Conservation (phyloP, 306 rosid genomes). For the Aeschynomene evenia region DNA sequence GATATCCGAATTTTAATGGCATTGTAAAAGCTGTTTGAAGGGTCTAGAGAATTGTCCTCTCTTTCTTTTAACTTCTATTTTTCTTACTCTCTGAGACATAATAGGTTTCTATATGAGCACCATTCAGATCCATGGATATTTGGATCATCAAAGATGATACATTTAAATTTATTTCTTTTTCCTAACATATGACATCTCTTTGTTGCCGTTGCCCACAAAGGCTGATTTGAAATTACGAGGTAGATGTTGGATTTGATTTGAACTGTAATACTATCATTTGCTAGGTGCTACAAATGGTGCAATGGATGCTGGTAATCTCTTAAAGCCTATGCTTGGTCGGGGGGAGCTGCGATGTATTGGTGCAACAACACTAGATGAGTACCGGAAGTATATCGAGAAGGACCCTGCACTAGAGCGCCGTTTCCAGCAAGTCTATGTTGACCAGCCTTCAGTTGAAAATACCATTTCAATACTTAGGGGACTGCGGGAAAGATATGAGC, state of each 20-base stretch:
- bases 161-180: conserved; percentile 3
- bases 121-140: conserved; percentile 13
- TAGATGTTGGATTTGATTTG: conserved; percentile 21
- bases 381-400: conserved; percentile 93
- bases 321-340: conserved; percentile 99
- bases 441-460: conserved; percentile 87
- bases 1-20: neutral
- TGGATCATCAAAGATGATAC: neutral
- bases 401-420: conserved; percentile 98
- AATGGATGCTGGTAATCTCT: conserved; percentile 98
- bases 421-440: conserved; percentile 97
- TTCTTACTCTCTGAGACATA: neutral
- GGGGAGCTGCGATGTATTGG: conserved; percentile 97
- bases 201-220: neutral
- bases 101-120: neutral
- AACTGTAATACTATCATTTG: conserved; percentile 21
- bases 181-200: neutral
- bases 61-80: neutral
- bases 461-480: conserved; percentile 91
- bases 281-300: conserved; percentile 98
- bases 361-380: conserved; percentile 95
- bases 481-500: conserved; percentile 91
- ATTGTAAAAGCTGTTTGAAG: conserved; percentile 9
- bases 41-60: neutral
- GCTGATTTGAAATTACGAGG: conserved; percentile 1